Evolutionary conservation across 2,329 filamentous ascomycete species (phyloP), one percentile per base, ranked within the genome.

Genomic region (Dactylonectria macrodidyma): DNA sequence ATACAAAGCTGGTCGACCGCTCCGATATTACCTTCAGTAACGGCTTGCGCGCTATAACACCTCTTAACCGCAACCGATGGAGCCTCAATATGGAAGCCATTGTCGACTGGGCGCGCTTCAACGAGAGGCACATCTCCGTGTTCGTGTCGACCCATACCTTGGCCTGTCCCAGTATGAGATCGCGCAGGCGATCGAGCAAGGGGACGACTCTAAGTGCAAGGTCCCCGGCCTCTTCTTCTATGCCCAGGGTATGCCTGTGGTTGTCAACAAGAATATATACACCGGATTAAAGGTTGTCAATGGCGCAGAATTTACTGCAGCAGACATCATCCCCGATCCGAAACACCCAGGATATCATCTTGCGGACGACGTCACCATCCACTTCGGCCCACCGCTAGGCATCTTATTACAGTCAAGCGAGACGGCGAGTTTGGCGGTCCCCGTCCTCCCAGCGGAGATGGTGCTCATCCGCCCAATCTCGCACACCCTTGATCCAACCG

Each of bases 261-360:
- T 67, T 48, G 65, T 67, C 22, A 67, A 67, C 36, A 67, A 64
- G 46, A 67, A 67, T 64, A 64, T 48, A 11, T 67, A 67, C 46
- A 67, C 65, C 44, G 65, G 65, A 55, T 60, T 67, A 19, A 67
- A 55, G 36, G 50, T 67, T 57, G 59, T 67, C 22, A 67, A 67
- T 54, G 61, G 66, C 10, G 61, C 65, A 11, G 65, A 67, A 56
- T 67, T 67, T 59, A 50, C 60, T 19, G 56, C 65, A 16, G 65
- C 19, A 34, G 65, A 67, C 56, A 24, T 64, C 51, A 60, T 67
- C 26, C 65, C 59, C 44, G 60, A 67, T 34, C 65, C 56, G 11
- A 67, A 67, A n/a, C 50, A 36, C 65, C 65, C 60, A 10, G 65
- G 65, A 19, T 57, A 66, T 36, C 46, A 61, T 61, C 51, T 66